These are phyloP conservation scores for Ophiostoma australiae DNA, from an alignment of 2,329 filamentous ascomycete species.

Conservation along the genomic window DNA sequence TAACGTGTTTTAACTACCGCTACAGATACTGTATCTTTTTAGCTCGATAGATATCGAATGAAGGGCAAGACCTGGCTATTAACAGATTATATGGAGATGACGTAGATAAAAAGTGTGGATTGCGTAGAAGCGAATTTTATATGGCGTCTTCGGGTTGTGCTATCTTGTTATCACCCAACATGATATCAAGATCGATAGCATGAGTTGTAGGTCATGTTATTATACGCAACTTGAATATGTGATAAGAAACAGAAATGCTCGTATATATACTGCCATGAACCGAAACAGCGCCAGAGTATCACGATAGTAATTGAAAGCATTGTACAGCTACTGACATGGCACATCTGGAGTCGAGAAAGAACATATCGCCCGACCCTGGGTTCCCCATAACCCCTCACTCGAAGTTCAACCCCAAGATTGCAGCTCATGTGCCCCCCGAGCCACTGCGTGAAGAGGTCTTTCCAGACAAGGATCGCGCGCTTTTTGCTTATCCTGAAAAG, in stretches of 20 bases:
- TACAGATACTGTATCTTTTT: too few relatives aligned
- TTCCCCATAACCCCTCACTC: neutral
- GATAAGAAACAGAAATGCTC: neutral
- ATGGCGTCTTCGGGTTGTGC: neutral
- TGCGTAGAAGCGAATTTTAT: neutral
- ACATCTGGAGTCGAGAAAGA: neutral
- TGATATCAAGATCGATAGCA: neutral
- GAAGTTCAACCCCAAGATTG: neutral
- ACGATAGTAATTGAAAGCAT: too few relatives aligned
- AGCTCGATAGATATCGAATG: too few relatives aligned
- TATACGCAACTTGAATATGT: neutral
- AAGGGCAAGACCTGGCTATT: neutral
- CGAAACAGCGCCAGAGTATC: too few relatives aligned
- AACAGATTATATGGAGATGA: neutral
- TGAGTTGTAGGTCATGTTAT: neutral
- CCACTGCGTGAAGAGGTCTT: neutral
- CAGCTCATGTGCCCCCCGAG: neutral
- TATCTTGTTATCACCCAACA: neutral
- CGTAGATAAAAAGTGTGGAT: neutral
- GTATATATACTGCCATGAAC: neutral
- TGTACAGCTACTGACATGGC: neutral
- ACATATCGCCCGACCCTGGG: neutral
- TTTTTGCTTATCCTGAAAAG: neutral
- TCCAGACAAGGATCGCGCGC: neutral
- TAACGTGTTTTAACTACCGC: too few relatives aligned